Base-by-base conservation (phyloP, 495 filamentous ascomycete genomes). In the Choiromyces venosus region DNA sequence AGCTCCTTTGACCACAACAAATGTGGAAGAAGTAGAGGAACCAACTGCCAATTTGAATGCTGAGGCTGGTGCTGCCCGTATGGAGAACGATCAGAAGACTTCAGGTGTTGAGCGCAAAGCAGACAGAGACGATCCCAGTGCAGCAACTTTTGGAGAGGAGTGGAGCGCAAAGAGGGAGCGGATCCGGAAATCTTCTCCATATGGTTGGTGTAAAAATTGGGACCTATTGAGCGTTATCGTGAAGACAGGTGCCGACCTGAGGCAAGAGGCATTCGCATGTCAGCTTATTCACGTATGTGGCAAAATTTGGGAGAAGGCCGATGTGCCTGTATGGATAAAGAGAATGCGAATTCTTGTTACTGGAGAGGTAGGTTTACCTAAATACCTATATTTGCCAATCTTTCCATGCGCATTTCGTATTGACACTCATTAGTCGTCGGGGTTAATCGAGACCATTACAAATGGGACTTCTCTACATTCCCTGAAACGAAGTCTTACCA, bases 61-160 rank as follows among this genome's bases (percentile, higher is more conserved):
- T 38, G 89, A 86, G 70, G 90, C 91, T 64, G 91, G 91, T 71
- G 88, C 89, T 37, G 91, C 89, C 44, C 84, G 91, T 75, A 92
- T 92, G 91, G 91, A 93, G 82, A 93, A 93, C 81, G 91, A 93
- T 80, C 85, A 89, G 80, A 91, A 90, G 83, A 93, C 91, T 29
- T 91, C 90, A 68, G 91, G 91, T 37, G 86, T 93, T 7, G 89
- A 89, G 76, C 87, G 90, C 39, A 90, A 90, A 78, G 91, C 90
- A 25, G 91, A 93, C 79, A 87, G 91, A 37, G 91, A 92, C 76
- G 91, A 93, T 79, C 91, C 91, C n/a, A 91, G 89, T 74, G 91
- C 91, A 36, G 91, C 90, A 14, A 91, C 91, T 8, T 92, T 93
- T 77, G 91, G 91, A 68, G 91, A 93, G 81, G 90, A 90, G 61